A percentile compares a stretch with the other conserved stretches of the same genome.
phyloP scores from a whole-genome alignment of 495 filamentous ascomycete genomes.

The Penicillium antarcticum region DNA sequence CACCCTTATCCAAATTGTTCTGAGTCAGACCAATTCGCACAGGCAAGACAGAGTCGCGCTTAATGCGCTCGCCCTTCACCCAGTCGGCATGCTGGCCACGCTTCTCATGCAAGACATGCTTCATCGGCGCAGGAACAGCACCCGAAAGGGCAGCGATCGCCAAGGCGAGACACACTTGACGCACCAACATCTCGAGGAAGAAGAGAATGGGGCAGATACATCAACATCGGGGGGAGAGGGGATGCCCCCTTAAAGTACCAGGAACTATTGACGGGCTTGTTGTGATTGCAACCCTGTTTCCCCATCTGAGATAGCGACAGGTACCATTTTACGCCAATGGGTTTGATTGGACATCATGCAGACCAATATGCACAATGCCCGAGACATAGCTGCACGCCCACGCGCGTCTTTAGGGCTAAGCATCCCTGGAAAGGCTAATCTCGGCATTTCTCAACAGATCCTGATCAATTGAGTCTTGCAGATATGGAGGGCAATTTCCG shows the following conservation, averaged over 20 bases:
- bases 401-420: background rate
- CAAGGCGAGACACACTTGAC: conserved; percentile 23
- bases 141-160: conserved; percentile 25
- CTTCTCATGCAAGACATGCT: conserved; percentile 42
- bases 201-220: background rate
- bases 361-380: background rate
- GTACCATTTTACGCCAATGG: background rate
- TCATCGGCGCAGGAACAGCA: conserved; percentile 31
- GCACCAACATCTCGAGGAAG: conserved; percentile 13
- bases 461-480: background rate
- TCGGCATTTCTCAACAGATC: background rate
- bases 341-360: background rate
- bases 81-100: conserved; percentile 26
- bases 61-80: conserved; percentile 30
- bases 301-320: background rate
- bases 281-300: conserved; percentile 5
- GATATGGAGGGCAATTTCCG: background rate
- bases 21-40: conserved; percentile 30
- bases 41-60: conserved; percentile 23
- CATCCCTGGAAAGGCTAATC: background rate
- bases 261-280: background rate
- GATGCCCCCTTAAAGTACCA: background rate
- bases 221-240: background rate
- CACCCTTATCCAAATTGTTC: conserved; percentile 27
- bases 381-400: background rate